Evolutionary conservation across 768 basidiomycete species (phyloP).

Genomic region (Phanerochaete carnosa): DNA sequence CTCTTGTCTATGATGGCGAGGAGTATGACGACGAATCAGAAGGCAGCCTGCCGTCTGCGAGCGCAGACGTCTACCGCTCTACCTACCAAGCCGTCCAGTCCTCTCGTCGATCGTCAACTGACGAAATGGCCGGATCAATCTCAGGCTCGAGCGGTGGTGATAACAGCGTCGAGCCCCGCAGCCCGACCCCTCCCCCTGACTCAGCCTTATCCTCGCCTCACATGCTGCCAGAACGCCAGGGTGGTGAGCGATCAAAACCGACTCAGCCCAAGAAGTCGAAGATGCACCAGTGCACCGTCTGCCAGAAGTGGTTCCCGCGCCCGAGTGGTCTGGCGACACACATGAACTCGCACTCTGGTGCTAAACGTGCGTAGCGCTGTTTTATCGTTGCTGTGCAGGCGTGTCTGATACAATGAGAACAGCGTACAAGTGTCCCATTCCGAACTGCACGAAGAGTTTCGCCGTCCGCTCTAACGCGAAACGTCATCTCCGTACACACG

Average conservation of each 20-base stretch:
- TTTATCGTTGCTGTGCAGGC: background rate
- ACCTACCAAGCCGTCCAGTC: conserved; percentile 14
- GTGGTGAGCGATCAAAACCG: conserved; percentile 10
- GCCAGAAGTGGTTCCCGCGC: conserved; percentile 44
- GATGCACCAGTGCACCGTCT: conserved; percentile 46
- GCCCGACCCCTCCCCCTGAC: conserved; percentile 14
- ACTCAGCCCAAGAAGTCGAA: conserved; percentile 37
- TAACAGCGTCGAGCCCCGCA: conserved; percentile 9
- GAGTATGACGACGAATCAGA: conserved; percentile 29
- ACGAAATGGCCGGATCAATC: conserved; percentile 10
- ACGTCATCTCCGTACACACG: conserved; percentile 76
- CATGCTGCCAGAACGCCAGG: conserved; percentile 4
- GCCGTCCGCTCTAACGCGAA: conserved; percentile 81
- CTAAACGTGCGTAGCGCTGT: conserved; percentile 39
- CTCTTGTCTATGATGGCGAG: conserved; percentile 25
- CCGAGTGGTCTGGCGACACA: conserved; percentile 51
- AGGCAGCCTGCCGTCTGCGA: conserved; percentile 24
- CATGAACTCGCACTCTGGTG: conserved; percentile 52
- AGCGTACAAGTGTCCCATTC: conserved; percentile 50
- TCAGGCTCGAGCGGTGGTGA: conserved; percentile 4
- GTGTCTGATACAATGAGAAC: background rate
- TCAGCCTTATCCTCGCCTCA: conserved; percentile 9
- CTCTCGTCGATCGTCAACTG: conserved; percentile 4
- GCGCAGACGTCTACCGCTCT: conserved; percentile 22
- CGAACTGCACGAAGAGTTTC: conserved; percentile 63